A percentile compares a stretch with the other conserved stretches of the same genome.
Conservation (phyloP, 2,329 filamentous ascomycete genomes). For the Hysterium pulicare region DNA sequence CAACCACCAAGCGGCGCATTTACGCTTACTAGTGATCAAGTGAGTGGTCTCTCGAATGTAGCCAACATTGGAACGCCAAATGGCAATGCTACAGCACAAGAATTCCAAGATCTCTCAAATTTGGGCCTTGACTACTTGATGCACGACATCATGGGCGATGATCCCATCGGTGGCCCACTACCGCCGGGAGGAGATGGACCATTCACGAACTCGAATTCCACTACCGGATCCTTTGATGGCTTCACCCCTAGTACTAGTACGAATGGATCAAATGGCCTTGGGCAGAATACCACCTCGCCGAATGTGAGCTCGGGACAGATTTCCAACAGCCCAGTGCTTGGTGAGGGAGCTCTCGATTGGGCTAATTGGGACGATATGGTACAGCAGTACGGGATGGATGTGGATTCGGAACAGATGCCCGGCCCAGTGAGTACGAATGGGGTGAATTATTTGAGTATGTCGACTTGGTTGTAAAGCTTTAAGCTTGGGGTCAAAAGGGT, state of each 20-base stretch:
- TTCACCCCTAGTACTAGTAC: neutral
- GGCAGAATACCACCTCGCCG: conserved; percentile 12
- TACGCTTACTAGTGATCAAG: neutral
- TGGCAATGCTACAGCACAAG: conserved; percentile 11
- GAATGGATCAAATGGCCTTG: conserved; percentile 3
- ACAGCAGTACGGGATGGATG: conserved; percentile 45
- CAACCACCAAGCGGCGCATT: conserved; percentile 10
- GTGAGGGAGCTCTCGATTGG: conserved; percentile 45
- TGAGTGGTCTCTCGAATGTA: neutral
- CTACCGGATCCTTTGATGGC: conserved; percentile 1
- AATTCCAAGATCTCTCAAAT: conserved; percentile 18
- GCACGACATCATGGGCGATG: conserved; percentile 24
- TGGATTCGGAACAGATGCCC: conserved; percentile 13
- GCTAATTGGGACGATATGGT: conserved; percentile 49
- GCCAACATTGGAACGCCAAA: neutral
- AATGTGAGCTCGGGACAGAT: conserved; percentile 20
- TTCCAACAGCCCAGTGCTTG: conserved; percentile 26
- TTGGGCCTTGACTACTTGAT: conserved; percentile 27
- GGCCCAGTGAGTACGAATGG: conserved; percentile 10
- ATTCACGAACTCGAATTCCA: neutral
- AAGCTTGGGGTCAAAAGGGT: too few relatives aligned
- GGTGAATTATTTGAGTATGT: conserved; percentile 19
- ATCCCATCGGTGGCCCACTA: conserved; percentile 5
- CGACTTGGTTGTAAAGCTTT: conserved; percentile 24
- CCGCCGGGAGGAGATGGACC: neutral